A percentile compares a stretch with the other conserved stretches of the same genome.
Evolutionary conservation across 1,284 basidiomycete genomes (phyloP).

Genomic region (Omphalotus olearius): DNA sequence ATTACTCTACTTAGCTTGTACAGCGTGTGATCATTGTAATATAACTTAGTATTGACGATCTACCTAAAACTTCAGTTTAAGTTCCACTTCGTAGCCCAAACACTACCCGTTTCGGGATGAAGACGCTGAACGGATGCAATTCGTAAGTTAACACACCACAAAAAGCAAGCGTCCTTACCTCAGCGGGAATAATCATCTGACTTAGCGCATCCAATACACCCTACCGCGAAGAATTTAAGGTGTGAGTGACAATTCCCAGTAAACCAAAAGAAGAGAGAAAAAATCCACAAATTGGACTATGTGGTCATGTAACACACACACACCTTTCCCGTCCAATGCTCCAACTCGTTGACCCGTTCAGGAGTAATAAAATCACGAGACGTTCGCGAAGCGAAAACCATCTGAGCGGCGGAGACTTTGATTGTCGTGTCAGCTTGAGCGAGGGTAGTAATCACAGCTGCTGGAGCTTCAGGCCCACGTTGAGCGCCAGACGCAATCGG

Average conservation of each 20-base stretch:
- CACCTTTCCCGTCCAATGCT: conserved; percentile 65
- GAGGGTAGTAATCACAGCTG: conserved; percentile 26
- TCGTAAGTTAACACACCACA: neutral
- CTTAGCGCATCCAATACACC: conserved; percentile 15
- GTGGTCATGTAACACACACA: conserved; percentile 18
- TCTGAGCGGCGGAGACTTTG: conserved; percentile 73
- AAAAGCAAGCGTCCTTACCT: conserved; percentile 15
- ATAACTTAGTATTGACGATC: conserved; percentile 2
- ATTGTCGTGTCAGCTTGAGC: conserved; percentile 44
- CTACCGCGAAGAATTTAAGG: conserved; percentile 3
- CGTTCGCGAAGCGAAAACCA: conserved; percentile 78
- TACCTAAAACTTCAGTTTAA: too few relatives aligned
- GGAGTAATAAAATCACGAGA: conserved; percentile 79
- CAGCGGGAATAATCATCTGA: conserved; percentile 15
- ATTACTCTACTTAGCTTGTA: conserved; percentile 13
- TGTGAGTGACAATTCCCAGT: neutral
- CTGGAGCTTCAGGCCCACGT: neutral
- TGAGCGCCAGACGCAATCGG: conserved; percentile 21
- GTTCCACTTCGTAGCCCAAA: conserved; percentile 32
- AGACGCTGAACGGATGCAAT: conserved; percentile 28
- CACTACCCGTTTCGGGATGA: conserved; percentile 39
- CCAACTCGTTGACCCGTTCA: conserved; percentile 56
- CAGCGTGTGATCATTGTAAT: too few relatives aligned
- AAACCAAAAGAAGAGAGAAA: neutral
- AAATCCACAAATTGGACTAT: neutral